Conservation (phyloP, 495 filamentous ascomycete genomes). For the Penicillium taxi region DNA sequence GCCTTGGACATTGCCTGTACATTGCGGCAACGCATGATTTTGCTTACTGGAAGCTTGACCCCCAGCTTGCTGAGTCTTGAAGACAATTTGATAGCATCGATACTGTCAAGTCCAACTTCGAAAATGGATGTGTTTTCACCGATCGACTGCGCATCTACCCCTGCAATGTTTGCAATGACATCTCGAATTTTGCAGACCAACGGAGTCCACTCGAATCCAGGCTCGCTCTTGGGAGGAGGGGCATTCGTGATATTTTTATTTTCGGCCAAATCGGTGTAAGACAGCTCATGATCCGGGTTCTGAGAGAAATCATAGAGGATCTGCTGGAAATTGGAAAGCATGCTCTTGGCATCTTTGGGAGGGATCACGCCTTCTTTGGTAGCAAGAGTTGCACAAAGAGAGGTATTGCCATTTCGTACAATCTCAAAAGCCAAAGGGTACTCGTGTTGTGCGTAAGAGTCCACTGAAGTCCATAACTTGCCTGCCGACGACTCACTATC, state of each 20-base stretch:
- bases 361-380: conserved; percentile 26
- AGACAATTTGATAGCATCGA: conserved; percentile 73
- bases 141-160: conserved; percentile 41
- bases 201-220: conserved; percentile 46
- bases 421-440: conserved; percentile 74
- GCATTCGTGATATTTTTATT: neutral
- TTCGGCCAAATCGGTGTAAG: conserved; percentile 9
- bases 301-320: conserved; percentile 18
- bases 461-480: conserved; percentile 49
- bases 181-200: conserved; percentile 42
- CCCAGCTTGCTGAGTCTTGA: conserved; percentile 52
- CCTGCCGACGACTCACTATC: conserved; percentile 10
- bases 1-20: conserved; percentile 49
- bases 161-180: conserved; percentile 55
- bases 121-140: conserved; percentile 58
- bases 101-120: conserved; percentile 81
- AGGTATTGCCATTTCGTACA: conserved; percentile 37
- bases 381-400: conserved; percentile 47
- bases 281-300: conserved; percentile 12
- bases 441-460: conserved; percentile 47
- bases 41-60: conserved; percentile 54
- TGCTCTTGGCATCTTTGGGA: conserved; percentile 9
- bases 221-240: neutral
- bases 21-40: conserved; percentile 60
- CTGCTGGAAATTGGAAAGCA: conserved; percentile 21